These are phyloP conservation scores for Amphichorda felina DNA, from an alignment of 2,329 filamentous ascomycete species.

Conservation along the genomic window DNA sequence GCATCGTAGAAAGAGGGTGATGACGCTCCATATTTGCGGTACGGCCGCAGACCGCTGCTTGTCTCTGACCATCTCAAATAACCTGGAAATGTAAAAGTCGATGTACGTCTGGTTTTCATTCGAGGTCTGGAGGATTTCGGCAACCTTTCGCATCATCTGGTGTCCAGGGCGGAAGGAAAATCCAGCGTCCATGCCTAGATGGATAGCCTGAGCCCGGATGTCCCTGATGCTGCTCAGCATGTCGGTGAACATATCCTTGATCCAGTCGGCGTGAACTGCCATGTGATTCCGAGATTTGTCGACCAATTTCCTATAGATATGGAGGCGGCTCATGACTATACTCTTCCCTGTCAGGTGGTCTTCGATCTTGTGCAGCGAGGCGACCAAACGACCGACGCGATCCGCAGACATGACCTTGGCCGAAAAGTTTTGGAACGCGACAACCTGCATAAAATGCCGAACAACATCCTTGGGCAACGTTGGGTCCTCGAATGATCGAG, in stretches of 20 bases:
- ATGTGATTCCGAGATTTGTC: slow-evolving; percentile 61
- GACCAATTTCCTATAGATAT: slow-evolving; percentile 68
- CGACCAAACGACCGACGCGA: slow-evolving; percentile 59
- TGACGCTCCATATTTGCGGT: slow-evolving; percentile 79
- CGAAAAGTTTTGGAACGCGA: slow-evolving; percentile 71
- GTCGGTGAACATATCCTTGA: slow-evolving; percentile 69
- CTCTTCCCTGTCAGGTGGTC: slow-evolving; percentile 68
- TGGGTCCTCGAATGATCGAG: slow-evolving; percentile 58
- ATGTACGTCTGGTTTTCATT: slow-evolving; percentile 49
- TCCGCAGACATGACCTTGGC: slow-evolving; percentile 61
- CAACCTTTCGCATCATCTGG: slow-evolving; percentile 52
- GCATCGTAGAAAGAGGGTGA: slow-evolving; percentile 66
- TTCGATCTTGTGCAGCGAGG: slow-evolving; percentile 60
- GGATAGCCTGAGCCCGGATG: slow-evolving; percentile 62
- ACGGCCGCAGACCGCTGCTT: slow-evolving; percentile 44
- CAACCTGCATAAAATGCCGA: slow-evolving; percentile 67
- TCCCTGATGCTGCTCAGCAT: slow-evolving; percentile 72
- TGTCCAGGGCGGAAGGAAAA: slow-evolving; percentile 58
- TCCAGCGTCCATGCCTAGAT: slow-evolving; percentile 60
- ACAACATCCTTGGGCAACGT: slow-evolving; percentile 64
- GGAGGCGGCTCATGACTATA: slow-evolving; percentile 63
- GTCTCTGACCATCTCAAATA: slow-evolving; percentile 57
- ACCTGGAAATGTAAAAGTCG: slow-evolving; percentile 53
- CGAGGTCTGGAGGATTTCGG: slow-evolving; percentile 45
- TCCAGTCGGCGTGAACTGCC: slow-evolving; percentile 62